Percentiles rank a stretch among this genome's conserved stretches.
phyloP scores from a whole-genome alignment of 2,329 filamentous ascomycete species.

The Trichoderma semiorbis region DNA sequence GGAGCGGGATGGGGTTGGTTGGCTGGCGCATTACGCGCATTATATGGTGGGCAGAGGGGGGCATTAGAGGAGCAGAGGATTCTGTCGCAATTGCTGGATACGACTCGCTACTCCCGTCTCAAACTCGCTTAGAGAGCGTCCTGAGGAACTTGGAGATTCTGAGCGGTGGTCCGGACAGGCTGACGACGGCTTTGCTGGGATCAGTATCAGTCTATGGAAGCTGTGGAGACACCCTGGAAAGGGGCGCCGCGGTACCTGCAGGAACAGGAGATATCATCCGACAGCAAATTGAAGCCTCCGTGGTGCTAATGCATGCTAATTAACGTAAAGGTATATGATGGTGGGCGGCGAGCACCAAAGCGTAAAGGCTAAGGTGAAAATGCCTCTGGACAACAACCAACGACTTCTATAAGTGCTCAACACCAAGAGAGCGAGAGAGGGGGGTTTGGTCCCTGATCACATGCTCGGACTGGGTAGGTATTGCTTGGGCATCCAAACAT shows the following conservation, averaged over 20 bases:
- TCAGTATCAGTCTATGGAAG: conserved; percentile 7
- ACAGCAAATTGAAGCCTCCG: conserved; percentile 4
- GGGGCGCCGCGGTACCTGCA: conserved; percentile 16
- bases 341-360: background rate
- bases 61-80: background rate
- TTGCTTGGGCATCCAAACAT: background rate
- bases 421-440: background rate
- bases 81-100: background rate
- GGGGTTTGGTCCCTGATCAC: background rate
- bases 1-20: background rate
- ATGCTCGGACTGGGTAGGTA: background rate
- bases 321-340: background rate
- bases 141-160: conserved; percentile 6
- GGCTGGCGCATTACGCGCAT: conserved; percentile 14
- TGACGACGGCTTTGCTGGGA: conserved; percentile 7
- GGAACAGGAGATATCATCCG: conserved; percentile 13
- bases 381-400: background rate
- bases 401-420: background rate
- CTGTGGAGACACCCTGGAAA: conserved; percentile 17
- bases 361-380: background rate
- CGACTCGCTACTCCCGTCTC: conserved; percentile 4
- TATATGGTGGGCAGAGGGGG: conserved; percentile 9
- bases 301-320: conserved; percentile 1
- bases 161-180: conserved; percentile 1
- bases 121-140: conserved; percentile 9